A percentile compares a stretch with the other conserved stretches of the same genome.
Conservation (phyloP, 2,329 filamentous ascomycete genomes). For the Monilinia fructigena region DNA sequence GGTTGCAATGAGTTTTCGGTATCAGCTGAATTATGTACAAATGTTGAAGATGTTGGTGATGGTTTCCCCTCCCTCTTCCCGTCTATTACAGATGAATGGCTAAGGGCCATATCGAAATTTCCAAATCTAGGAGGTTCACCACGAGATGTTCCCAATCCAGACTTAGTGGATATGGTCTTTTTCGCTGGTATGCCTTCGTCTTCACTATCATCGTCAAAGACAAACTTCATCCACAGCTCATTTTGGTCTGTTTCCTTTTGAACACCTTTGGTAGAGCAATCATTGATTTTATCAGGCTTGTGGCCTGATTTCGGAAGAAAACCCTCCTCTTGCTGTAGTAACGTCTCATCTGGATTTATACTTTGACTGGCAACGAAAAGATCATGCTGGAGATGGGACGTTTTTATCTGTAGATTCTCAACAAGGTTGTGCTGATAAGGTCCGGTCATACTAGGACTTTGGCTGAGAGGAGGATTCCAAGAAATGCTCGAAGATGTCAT, state of each 20-base stretch:
- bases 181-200: neutral
- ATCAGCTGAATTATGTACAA: slow-evolving; percentile 11
- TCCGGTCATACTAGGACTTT: neutral
- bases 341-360: neutral
- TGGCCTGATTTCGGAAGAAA: neutral
- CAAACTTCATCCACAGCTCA: slow-evolving; percentile 23
- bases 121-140: neutral
- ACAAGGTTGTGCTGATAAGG: neutral
- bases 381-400: no score
- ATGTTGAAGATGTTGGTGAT: slow-evolving; percentile 7
- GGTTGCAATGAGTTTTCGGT: slow-evolving; percentile 2
- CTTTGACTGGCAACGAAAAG: neutral
- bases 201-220: slow-evolving; percentile 11
- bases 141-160: neutral
- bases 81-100: neutral
- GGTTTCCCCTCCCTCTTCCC: neutral
- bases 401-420: no score
- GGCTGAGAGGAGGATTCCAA: slow-evolving; percentile 9
- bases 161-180: neutral
- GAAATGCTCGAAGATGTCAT: slow-evolving; percentile 18
- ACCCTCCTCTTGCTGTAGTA: neutral
- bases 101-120: neutral
- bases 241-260: neutral
- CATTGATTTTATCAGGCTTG: neutral
- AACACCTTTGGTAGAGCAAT: neutral